Percentiles rank a stretch among this genome's conserved stretches.
Evolutionary conservation across 352 stramenopile genomes (phyloP).

Genomic region (Pythium utonaiense): DNA sequence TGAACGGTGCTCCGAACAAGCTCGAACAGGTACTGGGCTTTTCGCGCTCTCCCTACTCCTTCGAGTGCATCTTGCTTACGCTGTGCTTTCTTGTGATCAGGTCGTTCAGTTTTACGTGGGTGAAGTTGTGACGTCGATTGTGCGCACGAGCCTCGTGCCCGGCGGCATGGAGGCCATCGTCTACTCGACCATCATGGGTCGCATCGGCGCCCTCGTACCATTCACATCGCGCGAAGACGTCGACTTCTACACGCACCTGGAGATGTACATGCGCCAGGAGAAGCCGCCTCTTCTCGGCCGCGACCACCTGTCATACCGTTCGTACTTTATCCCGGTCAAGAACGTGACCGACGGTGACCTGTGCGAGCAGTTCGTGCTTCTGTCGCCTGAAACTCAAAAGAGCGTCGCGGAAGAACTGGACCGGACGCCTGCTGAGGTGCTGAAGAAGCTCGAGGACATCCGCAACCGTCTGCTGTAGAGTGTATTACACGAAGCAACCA

Average conservation of each 20-base stretch:
- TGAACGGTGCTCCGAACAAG: conserved; percentile 95
- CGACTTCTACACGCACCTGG: conserved; percentile 98
- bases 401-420: conserved; percentile 96
- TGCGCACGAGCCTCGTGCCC: conserved; percentile 93
- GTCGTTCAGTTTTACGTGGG: conserved; percentile 96
- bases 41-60: background rate
- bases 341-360: conserved; percentile 98
- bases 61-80: background rate
- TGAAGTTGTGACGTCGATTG: conserved; percentile 97
- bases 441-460: conserved; percentile 99
- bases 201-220: conserved; percentile 95
- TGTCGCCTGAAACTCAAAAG: conserved; percentile 93
- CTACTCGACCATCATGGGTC: conserved; percentile 96
- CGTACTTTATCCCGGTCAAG: conserved; percentile 98
- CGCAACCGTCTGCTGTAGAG: conserved; percentile 96
- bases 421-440: conserved; percentile 93
- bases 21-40: conserved; percentile 85
- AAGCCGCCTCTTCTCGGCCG: conserved; percentile 91
- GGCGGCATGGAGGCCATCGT: conserved; percentile 96
- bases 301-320: conserved; percentile 97
- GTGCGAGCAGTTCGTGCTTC: conserved; percentile 93
- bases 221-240: conserved; percentile 96
- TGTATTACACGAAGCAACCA: no score
- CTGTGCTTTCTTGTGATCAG: conserved; percentile 12
- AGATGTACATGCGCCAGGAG: conserved; percentile 94